Evolutionary conservation across 257 asterid genomes (phyloP), one percentile per base, ranked within the genome.

Genomic region (Solanum arcanum): DNA sequence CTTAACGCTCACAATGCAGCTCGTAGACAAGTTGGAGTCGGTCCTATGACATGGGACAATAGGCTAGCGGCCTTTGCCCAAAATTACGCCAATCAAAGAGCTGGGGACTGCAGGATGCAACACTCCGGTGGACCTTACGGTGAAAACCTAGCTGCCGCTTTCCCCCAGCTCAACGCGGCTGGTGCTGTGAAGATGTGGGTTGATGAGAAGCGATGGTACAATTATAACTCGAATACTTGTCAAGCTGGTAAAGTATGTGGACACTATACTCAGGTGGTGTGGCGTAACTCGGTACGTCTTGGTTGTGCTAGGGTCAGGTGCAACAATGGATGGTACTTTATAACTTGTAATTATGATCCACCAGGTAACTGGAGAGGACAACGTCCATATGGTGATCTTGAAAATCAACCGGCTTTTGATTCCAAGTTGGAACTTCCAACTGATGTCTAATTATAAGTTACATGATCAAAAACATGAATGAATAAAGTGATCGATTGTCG

Each of bases 251-350:
- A 90, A 10, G 89, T 87, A 70, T 92, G 98, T 52, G 6, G 20
- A 86, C 96, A 93, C 35, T 94, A 92, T 72, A 92, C 94, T 3
- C 98, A 94, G 39, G 94, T 93, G 0, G 95, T 94, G 6, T 93
- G 95, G 96, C 83, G 88, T 4, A 76, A 86, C 0, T 82, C 98
- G 2, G 85, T 69, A 1, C 88, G 72, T 0, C 6, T 94, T 0
- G 95, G 96, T 2, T 93, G 95, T 29, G 93, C 90, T 5, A 85
- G 92, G 87, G 86, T 84, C 14, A 86, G 60, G 62, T 93, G 98
- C 86, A 21, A 35, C 5, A 91, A 91, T 15, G 88, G 90, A 0
- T 86, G 90, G 92, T n/a, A 84, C 44, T 93, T 90, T 75, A 89
- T 93, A 1, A 88, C 88, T 0, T 93, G 96, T 59, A 92, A 77